Conservation (phyloP, 2,329 filamentous ascomycete species). For the Apiospora sp. region DNA sequence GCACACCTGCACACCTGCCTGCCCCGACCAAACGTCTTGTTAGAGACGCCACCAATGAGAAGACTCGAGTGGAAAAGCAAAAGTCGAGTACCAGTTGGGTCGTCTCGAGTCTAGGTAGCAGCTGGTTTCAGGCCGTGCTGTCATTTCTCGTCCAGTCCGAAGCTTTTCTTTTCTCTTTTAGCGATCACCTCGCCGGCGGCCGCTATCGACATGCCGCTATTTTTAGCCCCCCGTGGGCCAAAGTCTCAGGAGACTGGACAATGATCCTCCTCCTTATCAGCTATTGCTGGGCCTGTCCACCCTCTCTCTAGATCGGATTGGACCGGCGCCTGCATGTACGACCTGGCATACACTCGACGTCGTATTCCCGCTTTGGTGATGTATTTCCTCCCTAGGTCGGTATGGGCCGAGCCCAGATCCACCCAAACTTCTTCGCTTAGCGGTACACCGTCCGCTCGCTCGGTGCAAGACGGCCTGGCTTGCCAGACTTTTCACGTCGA, state of each 20-base stretch:
- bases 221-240: slow-evolving; percentile 2
- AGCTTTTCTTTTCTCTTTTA: slow-evolving; percentile 4
- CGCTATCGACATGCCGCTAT: slow-evolving; percentile 20
- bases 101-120: neutral
- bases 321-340: slow-evolving; percentile 11
- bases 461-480: slow-evolving; percentile 9
- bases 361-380: slow-evolving; percentile 17
- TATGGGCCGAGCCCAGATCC: slow-evolving; percentile 13
- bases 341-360: slow-evolving; percentile 22
- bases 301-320: slow-evolving; percentile 1
- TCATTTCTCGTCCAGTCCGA: neutral
- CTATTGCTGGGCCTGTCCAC: neutral
- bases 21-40: neutral
- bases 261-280: neutral
- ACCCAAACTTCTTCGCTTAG: slow-evolving; percentile 11
- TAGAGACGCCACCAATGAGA: neutral
- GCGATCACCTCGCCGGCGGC: slow-evolving; percentile 12
- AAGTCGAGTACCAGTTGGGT: neutral
- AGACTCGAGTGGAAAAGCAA: neutral
- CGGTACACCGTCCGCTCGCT: slow-evolving; percentile 1
- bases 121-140: slow-evolving; percentile 6
- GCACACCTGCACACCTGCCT: neutral
- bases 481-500: slow-evolving; percentile 2
- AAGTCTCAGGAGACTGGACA: slow-evolving; percentile 12
- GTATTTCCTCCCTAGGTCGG: neutral